A percentile compares a stretch with the other conserved stretches of the same genome.
Conservation (phyloP, 768 basidiomycete species). For the Mycena albidolilacea region DNA sequence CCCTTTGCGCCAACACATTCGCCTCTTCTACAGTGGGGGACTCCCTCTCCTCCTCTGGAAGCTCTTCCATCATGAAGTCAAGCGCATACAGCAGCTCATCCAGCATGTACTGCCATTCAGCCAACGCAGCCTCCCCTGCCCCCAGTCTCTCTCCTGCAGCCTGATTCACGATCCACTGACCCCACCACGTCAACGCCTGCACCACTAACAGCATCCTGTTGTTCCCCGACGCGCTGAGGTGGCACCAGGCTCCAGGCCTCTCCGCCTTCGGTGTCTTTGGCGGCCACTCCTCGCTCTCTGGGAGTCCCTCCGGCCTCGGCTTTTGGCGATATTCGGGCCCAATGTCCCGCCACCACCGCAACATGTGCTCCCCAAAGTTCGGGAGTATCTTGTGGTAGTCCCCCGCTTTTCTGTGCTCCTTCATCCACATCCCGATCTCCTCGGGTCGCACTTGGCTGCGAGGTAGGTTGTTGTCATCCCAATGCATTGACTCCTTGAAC, state of each 20-base stretch:
- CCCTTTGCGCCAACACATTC: too few relatives aligned
- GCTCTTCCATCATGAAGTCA: too few relatives aligned
- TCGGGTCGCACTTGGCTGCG: neutral
- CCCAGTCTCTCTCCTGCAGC: conserved; percentile 6
- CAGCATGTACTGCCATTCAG: conserved; percentile 6
- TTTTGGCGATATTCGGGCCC: neutral
- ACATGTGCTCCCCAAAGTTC: conserved; percentile 1
- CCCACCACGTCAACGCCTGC: conserved; percentile 22
- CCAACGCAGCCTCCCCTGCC: neutral
- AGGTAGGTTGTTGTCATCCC: neutral
- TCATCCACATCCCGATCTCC: conserved; percentile 27
- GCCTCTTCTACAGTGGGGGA: too few relatives aligned
- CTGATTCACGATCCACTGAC: neutral
- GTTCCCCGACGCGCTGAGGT: neutral
- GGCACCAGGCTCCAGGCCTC: neutral
- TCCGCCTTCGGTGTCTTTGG: neutral
- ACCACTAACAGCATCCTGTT: conserved; percentile 8
- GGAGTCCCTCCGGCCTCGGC: neutral
- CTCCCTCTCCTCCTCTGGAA: too few relatives aligned
- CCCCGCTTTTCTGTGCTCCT: neutral
- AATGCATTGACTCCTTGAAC: neutral
- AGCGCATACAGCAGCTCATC: neutral
- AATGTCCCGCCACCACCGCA: conserved; percentile 12
- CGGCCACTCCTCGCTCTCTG: neutral
- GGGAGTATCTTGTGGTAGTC: neutral